These are phyloP conservation scores for Pseudogymnoascus sp. DNA, from an alignment of 2,329 filamentous ascomycete genomes.

Conservation along the genomic window DNA sequence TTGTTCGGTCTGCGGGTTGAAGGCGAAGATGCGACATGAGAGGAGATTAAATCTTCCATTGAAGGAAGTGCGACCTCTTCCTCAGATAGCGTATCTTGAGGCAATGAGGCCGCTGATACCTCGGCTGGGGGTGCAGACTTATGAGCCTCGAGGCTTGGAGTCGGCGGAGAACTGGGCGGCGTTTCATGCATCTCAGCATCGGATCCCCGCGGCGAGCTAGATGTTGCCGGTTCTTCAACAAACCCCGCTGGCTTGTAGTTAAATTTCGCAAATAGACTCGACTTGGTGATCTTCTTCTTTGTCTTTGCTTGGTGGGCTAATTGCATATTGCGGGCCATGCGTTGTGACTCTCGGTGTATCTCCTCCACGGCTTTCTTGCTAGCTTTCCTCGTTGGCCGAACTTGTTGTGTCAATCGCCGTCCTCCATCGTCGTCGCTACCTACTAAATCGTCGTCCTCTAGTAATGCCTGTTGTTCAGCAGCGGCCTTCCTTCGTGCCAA, in stretches of 20 bases:
- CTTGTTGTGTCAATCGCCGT: constrained; percentile 60
- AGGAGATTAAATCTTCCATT: constrained; percentile 24
- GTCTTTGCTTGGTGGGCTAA: constrained; percentile 83
- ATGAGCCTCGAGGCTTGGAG: constrained; percentile 18
- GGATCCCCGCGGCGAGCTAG: constrained; percentile 44
- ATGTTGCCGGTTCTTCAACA: constrained; percentile 36
- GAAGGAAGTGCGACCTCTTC: constrained; percentile 33
- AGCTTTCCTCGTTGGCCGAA: constrained; percentile 70
- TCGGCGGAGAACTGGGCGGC: constrained; percentile 64
- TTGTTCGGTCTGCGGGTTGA: constrained; percentile 38
- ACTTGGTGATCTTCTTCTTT: constrained; percentile 82
- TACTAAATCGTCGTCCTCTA: constrained; percentile 50
- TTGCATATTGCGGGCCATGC: constrained; percentile 83
- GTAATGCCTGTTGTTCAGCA: constrained; percentile 37
- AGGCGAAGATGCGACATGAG: constrained; percentile 27
- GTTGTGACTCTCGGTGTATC: constrained; percentile 90
- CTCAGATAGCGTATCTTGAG: constrained; percentile 5
- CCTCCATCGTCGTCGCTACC: constrained; percentile 56
- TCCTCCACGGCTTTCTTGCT: constrained; percentile 93
- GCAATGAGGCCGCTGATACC: background rate
- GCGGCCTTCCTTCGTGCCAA: constrained; percentile 39
- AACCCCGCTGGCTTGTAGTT: constrained; percentile 53
- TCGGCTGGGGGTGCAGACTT: constrained; percentile 11
- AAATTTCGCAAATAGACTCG: constrained; percentile 76
- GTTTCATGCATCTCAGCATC: constrained; percentile 53